Percentiles rank a stretch among this genome's conserved stretches.
phyloP scores from a whole-genome alignment of 108 stramenopile genomes.

The Cyclotella atomus region DNA sequence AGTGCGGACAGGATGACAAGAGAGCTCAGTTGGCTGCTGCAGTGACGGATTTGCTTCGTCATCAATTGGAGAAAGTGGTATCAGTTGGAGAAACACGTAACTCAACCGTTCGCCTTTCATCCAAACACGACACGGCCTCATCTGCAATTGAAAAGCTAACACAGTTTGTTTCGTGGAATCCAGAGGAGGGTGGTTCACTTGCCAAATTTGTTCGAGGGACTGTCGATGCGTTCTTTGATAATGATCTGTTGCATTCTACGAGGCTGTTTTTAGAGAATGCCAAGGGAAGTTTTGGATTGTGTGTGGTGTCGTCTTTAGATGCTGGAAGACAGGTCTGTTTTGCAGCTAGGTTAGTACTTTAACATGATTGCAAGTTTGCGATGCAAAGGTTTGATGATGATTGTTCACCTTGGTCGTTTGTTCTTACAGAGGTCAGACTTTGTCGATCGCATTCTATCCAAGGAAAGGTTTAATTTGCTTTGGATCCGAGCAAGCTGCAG shows the following conservation, averaged over 20 bases:
- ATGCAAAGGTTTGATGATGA: too few relatives aligned
- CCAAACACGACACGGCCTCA: too few relatives aligned
- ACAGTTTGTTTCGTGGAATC: slow-evolving; percentile 29
- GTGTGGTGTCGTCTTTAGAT: slow-evolving; percentile 70
- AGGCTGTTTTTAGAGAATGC: slow-evolving; percentile 71
- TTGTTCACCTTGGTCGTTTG: not conserved
- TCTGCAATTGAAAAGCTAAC: slow-evolving; percentile 9
- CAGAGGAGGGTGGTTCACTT: slow-evolving; percentile 25
- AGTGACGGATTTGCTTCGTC: slow-evolving; percentile 21
- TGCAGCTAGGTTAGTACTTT: slow-evolving; percentile 53
- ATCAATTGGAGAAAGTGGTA: not conserved
- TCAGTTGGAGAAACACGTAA: not conserved
- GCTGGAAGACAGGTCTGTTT: slow-evolving; percentile 75
- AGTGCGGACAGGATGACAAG: not conserved
- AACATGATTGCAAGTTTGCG: too few relatives aligned
- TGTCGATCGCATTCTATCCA: slow-evolving; percentile 84
- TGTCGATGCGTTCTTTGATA: slow-evolving; percentile 79
- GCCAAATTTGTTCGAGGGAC: slow-evolving; percentile 45
- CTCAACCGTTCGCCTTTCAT: not conserved
- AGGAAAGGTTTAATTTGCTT: slow-evolving; percentile 76
- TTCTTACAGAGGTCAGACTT: slow-evolving; percentile 63
- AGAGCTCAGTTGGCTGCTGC: slow-evolving; percentile 13
- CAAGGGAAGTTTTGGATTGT: slow-evolving; percentile 79
- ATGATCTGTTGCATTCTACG: slow-evolving; percentile 73
- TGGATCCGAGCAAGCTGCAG: slow-evolving; percentile 86